These are phyloP conservation scores for Jimgerdemannia flammicorona DNA, from an alignment of 192 early-diverging fungal species.

Conservation along the genomic window DNA sequence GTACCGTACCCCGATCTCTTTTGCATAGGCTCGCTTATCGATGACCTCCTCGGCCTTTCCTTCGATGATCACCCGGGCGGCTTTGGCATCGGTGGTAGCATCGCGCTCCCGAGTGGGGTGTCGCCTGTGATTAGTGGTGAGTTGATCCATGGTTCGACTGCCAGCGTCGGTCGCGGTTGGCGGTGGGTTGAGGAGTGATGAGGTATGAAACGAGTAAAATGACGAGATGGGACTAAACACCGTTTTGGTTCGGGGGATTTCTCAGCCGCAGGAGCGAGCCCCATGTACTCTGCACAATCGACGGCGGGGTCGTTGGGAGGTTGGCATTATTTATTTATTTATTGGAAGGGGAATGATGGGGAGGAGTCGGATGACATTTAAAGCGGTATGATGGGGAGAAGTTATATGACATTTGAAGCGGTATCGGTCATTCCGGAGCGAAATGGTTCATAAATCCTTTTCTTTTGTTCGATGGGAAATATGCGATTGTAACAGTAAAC, in stretches of 20 bases:
- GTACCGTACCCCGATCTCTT: constrained; percentile 7
- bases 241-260: background rate
- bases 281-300: background rate
- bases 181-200: background rate
- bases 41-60: constrained; percentile 31
- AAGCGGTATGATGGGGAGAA: too few species aligned
- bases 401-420: too few species aligned
- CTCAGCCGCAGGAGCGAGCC: constrained; percentile 2
- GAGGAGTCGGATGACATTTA: too few species aligned
- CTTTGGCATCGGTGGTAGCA: constrained; percentile 27
- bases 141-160: background rate
- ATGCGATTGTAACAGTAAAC: background rate
- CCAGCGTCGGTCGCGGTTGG: too few species aligned
- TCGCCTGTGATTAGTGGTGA: background rate
- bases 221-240: too few species aligned
- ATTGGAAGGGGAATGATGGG: too few species aligned
- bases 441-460: too few species aligned
- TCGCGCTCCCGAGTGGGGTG: constrained; percentile 12
- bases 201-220: background rate
- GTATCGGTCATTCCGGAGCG: too few species aligned
- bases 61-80: constrained; percentile 26
- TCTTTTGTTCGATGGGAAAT: too few species aligned
- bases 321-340: background rate
- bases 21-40: constrained; percentile 25
- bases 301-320: background rate